Percentiles rank a stretch among this genome's conserved stretches.
Evolutionary conservation across 192 early-diverging fungal genomes (phyloP).

Genomic region (Umbelopsis ramanniana): DNA sequence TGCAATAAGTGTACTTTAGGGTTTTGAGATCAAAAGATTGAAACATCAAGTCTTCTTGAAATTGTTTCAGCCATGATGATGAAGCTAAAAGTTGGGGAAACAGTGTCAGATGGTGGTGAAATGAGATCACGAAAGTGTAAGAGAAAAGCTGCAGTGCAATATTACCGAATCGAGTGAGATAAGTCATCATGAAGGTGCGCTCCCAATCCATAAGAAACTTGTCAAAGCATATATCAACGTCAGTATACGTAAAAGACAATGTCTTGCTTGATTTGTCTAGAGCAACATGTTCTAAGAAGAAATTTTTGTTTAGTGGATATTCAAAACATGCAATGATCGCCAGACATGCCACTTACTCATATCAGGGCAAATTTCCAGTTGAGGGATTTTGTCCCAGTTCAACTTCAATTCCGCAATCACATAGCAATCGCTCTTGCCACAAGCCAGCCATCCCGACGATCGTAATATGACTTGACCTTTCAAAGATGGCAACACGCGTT

Average conservation of each 20-base stretch:
- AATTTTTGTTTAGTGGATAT: neutral
- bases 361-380: slow-evolving; percentile 22
- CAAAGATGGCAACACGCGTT: slow-evolving; percentile 27
- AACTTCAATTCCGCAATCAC: slow-evolving; percentile 38
- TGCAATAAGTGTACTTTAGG: slow-evolving; percentile 39
- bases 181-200: slow-evolving; percentile 44
- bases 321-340: neutral
- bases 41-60: slow-evolving; percentile 36
- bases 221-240: slow-evolving; percentile 38
- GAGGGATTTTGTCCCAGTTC: slow-evolving; percentile 29
- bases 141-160: neutral
- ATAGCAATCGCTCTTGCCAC: slow-evolving; percentile 37
- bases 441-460: slow-evolving; percentile 33
- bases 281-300: slow-evolving; percentile 37
- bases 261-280: slow-evolving; percentile 34
- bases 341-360: slow-evolving; percentile 7
- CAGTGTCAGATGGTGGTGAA: neutral
- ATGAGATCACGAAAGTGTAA: neutral
- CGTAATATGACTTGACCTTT: slow-evolving; percentile 36
- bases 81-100: slow-evolving; percentile 21
- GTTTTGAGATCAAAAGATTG: slow-evolving; percentile 38
- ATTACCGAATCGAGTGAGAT: slow-evolving; percentile 41
- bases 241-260: slow-evolving; percentile 43
- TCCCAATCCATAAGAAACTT: slow-evolving; percentile 44
- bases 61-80: slow-evolving; percentile 39